Evolutionary conservation across 75 land plant genomes (phyloP), one percentile per base, ranked within the genome.

Genomic region (Pinus albicaulis): DNA sequence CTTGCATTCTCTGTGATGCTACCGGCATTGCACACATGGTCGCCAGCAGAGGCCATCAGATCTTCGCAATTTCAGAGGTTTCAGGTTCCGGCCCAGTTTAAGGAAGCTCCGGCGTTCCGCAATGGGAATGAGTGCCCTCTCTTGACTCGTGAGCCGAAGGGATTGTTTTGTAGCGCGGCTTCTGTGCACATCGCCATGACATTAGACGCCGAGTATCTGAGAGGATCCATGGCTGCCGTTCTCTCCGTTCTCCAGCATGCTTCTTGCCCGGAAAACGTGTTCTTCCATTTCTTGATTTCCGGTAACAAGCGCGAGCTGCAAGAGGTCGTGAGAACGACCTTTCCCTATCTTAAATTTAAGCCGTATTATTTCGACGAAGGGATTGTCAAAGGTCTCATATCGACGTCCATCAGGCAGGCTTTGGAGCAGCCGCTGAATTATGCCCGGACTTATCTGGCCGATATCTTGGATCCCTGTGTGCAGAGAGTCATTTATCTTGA

Each of bases 181-280:
- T 57, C 80, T 2, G 93, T 91, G 15, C 96, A 95, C 76, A 88
- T 95, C 56, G 92, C 98, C 28, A 91, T 95, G 77, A 95, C 98
- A 14, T 88, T 88, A 12, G 90, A 88, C 57, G 69, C 55, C 25
- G 81, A 66, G 24, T 88, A 88, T 48, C 89, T 88, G 24, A 76
- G 90, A 62, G 90, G 90, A 1, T 88, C 90, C 68, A 83, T 88
- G 82, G 90, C 90, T 22, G 90, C 90, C 59, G 80, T 88, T 20
- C 80, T 87, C 69, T 88, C 90, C 14, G 74, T 88, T 60, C 79
- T 88, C 25, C 76, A 77, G 76, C 86, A 88, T 53, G 77, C 88
- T 3, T 68, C 65, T 22, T 86, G 88, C 61, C 88, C 88, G 48
- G 87, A 85, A 57, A 86, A 76, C 80, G 77, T 86, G 52, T 60